These are phyloP conservation scores for Lasiodiplodia gonubiensis DNA, from an alignment of 2,329 filamentous ascomycete genomes.

Conservation along the genomic window DNA sequence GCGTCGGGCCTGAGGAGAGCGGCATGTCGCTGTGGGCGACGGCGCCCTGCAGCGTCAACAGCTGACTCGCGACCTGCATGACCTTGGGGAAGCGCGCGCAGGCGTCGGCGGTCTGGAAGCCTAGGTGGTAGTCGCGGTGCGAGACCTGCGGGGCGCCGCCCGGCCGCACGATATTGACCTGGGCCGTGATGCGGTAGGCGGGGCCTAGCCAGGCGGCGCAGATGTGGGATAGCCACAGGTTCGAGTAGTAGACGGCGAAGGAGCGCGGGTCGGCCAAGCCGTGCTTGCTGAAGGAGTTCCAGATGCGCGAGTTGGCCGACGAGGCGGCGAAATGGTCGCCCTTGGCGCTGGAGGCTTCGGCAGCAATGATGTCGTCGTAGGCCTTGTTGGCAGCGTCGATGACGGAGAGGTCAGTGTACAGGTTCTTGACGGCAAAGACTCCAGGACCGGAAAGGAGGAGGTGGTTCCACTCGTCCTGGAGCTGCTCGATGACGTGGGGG, in stretches of 20 bases:
- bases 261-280: constrained; percentile 57
- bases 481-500: constrained; percentile 39
- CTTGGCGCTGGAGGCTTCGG: constrained; percentile 48
- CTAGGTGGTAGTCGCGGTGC: constrained; percentile 69
- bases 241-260: constrained; percentile 65
- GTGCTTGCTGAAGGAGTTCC: constrained; percentile 71
- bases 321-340: constrained; percentile 67
- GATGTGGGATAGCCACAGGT: constrained; percentile 62
- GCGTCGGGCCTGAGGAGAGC: constrained; percentile 62
- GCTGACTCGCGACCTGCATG: constrained; percentile 61
- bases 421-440: constrained; percentile 62
- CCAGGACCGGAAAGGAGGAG: constrained; percentile 63
- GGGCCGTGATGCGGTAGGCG: constrained; percentile 64
- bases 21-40: constrained; percentile 69
- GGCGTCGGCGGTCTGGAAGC: constrained; percentile 61
- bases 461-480: constrained; percentile 67
- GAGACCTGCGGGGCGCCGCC: constrained; percentile 62
- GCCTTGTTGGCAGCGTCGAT: constrained; percentile 56
- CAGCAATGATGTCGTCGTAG: constrained; percentile 57
- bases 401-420: constrained; percentile 53
- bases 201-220: constrained; percentile 65
- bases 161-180: constrained; percentile 67
- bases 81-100: constrained; percentile 57
- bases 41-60: constrained; percentile 67
- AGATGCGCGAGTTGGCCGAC: constrained; percentile 65